Conservation (phyloP, 2,329 filamentous ascomycete genomes). For the Ophiostoma novo-ulmi region DNA sequence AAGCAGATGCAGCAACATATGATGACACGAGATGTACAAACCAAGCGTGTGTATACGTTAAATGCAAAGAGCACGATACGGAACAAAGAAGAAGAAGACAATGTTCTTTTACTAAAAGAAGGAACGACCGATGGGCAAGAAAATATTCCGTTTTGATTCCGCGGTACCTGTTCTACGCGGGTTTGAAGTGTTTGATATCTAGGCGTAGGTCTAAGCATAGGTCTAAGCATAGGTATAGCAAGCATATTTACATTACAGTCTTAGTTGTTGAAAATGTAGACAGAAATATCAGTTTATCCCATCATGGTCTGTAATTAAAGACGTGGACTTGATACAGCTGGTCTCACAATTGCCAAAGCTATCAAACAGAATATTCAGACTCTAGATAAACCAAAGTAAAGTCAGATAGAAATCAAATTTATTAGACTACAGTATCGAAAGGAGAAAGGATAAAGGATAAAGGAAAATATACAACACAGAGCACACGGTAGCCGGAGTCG, state of each 20-base stretch:
- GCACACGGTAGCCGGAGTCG: slow-evolving; percentile 4
- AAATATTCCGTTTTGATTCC: neutral
- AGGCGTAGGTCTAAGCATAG: too few relatives aligned
- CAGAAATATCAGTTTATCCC: too few relatives aligned
- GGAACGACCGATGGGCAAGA: neutral
- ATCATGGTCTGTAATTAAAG: neutral
- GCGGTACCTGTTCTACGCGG: too few relatives aligned
- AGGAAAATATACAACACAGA: neutral
- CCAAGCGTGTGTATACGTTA: neutral
- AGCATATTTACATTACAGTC: neutral
- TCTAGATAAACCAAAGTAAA: neutral
- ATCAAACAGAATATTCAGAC: neutral
- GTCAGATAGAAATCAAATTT: neutral
- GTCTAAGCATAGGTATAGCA: too few relatives aligned
- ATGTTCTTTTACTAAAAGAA: neutral
- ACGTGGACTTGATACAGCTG: neutral
- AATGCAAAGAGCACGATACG: neutral
- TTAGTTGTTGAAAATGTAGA: neutral
- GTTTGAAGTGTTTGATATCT: too few relatives aligned
- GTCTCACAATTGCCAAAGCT: neutral
- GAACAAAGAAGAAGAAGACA: neutral
- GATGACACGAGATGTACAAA: neutral
- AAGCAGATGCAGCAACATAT: neutral
- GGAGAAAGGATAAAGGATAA: neutral
- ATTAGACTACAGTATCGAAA: neutral